A percentile compares a stretch with the other conserved stretches of the same genome.
phyloP scores from a whole-genome alignment of 1,284 basidiomycete species.

The Cryptococcus sp. region DNA sequence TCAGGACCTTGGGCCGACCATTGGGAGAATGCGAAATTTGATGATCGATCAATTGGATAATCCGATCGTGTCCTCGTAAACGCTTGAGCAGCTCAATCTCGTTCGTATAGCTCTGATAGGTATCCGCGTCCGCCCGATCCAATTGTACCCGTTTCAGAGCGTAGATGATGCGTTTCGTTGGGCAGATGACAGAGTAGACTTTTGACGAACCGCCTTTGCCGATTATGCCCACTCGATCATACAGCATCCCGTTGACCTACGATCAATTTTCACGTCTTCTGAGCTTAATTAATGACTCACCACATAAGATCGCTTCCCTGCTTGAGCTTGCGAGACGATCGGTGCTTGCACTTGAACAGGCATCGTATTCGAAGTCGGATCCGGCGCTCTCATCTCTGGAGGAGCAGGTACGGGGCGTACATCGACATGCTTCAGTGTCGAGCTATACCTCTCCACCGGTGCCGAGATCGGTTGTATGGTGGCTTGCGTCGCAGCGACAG shows the following conservation, averaged over 20 bases:
- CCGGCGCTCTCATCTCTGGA: neutral
- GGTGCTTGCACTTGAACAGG: neutral
- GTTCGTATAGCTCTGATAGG: constrained; percentile 86
- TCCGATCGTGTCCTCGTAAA: constrained; percentile 77
- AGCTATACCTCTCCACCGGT: no score
- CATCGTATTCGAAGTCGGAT: neutral
- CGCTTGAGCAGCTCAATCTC: constrained; percentile 84
- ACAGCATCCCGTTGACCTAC: constrained; percentile 71
- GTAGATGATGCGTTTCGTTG: constrained; percentile 63
- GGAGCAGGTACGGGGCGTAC: neutral
- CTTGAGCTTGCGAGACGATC: no score
- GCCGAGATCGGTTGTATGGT: no score
- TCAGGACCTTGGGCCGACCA: constrained; percentile 61
- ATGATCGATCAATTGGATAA: constrained; percentile 81
- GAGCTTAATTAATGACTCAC: constrained; percentile 13
- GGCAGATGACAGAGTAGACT: constrained; percentile 79
- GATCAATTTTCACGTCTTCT: neutral
- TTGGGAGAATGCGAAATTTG: constrained; percentile 59
- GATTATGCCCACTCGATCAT: constrained; percentile 76
- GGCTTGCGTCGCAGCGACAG: no score
- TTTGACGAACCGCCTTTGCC: constrained; percentile 91
- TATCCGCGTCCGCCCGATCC: constrained; percentile 76
- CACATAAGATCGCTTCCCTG: constrained; percentile 23
- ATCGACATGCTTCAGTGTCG: neutral
- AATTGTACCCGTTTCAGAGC: constrained; percentile 84